A percentile compares a stretch with the other conserved stretches of the same genome.
These are phyloP conservation scores for Malus hybrid DNA, from an alignment of 331 rosid genomes.

Conservation along the genomic window DNA sequence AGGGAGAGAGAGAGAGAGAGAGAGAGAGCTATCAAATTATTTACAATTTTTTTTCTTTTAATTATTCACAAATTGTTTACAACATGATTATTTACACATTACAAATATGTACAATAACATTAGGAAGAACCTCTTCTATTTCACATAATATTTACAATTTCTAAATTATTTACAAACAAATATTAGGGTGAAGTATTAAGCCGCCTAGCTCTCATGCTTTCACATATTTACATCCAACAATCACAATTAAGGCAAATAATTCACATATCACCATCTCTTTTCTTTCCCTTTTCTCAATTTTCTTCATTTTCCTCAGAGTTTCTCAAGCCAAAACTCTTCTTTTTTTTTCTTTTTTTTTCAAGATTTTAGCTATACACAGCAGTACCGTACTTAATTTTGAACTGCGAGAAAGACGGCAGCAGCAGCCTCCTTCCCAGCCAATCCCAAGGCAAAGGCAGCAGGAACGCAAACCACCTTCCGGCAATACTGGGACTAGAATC, in stretches of 20 bases:
- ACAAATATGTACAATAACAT: not conserved
- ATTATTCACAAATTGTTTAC: not conserved
- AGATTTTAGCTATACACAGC: not conserved
- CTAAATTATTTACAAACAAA: slow-evolving; percentile 14
- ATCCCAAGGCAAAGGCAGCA: slow-evolving; percentile 11
- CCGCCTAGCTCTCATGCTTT: slow-evolving; percentile 15
- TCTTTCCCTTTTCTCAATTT: not conserved
- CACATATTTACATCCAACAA: slow-evolving; percentile 48
- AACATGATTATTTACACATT: not conserved
- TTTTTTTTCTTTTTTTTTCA: not conserved
- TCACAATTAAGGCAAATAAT: slow-evolving; percentile 27
- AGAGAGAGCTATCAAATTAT: not conserved
- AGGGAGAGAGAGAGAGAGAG: not conserved
- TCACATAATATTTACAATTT: slow-evolving; percentile 13
- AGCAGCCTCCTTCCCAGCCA: slow-evolving; percentile 3
- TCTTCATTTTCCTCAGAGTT: not conserved
- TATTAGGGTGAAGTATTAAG: slow-evolving; percentile 15
- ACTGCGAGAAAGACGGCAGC: slow-evolving; percentile 8
- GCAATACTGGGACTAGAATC: slow-evolving; percentile 10
- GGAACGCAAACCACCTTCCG: slow-evolving; percentile 10
- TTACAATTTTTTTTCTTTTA: not conserved
- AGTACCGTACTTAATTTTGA: not conserved
- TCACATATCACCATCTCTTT: slow-evolving; percentile 5
- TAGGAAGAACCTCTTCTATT: not conserved
- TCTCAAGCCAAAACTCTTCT: slow-evolving; percentile 1